A percentile compares a stretch with the other conserved stretches of the same genome.
phyloP scores from a whole-genome alignment of 768 basidiomycete species.

The Tylopilus balloui region DNA sequence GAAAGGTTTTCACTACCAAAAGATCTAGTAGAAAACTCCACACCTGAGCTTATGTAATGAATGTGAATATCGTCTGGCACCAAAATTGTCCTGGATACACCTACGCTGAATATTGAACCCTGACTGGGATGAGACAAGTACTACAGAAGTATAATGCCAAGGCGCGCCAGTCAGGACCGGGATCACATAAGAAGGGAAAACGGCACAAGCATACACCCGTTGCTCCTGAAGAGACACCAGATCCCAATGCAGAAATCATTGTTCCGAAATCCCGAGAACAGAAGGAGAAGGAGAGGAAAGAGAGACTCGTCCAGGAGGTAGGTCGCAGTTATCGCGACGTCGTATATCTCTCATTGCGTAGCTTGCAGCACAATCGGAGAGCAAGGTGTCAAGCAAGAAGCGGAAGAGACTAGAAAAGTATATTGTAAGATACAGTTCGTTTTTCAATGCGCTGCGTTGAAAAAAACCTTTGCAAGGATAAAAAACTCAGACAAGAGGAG shows the following conservation, averaged over 20 bases:
- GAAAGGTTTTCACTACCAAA: no score
- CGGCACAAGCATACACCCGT: slow-evolving; percentile 34
- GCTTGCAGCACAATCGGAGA: slow-evolving; percentile 48
- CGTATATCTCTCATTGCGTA: slow-evolving; percentile 8
- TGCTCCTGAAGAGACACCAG: slow-evolving; percentile 28
- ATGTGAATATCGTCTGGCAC: no score
- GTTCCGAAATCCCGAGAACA: slow-evolving; percentile 55
- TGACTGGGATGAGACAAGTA: slow-evolving; percentile 19
- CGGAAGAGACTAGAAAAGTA: slow-evolving; percentile 88
- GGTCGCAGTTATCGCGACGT: slow-evolving; percentile 10
- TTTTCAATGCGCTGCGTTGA: background rate
- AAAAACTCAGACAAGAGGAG: slow-evolving; percentile 90
- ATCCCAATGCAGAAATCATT: slow-evolving; percentile 58
- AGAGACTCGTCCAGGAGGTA: slow-evolving; percentile 61
- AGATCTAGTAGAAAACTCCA: no score
- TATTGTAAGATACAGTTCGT: slow-evolving; percentile 52
- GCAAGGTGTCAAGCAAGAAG: slow-evolving; percentile 79
- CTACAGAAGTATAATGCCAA: slow-evolving; percentile 53
- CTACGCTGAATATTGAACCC: background rate
- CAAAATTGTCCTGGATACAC: no score
- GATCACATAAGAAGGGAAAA: slow-evolving; percentile 60
- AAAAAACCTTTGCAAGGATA: slow-evolving; percentile 67
- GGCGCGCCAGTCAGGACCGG: slow-evolving; percentile 59
- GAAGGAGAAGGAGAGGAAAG: slow-evolving; percentile 56
- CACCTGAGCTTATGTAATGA: no score